Percentiles rank a stretch among this genome's conserved stretches.
phyloP scores from a whole-genome alignment of 345 rosid species.

The Gossypium sturtianum region DNA sequence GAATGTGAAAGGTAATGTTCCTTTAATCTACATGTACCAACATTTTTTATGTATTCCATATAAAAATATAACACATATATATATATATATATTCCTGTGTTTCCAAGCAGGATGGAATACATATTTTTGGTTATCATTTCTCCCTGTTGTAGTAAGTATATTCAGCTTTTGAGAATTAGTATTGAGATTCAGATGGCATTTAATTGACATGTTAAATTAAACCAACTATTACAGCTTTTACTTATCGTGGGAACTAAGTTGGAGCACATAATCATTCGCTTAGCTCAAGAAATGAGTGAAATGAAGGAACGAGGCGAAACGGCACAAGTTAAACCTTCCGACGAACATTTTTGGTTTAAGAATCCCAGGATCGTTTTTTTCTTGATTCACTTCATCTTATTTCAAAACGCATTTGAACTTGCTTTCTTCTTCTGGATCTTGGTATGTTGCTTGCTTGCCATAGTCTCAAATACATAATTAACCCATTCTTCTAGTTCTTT shows the following conservation, averaged over 20 bases:
- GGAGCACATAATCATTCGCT: conserved; percentile 52
- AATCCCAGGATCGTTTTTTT: conserved; percentile 43
- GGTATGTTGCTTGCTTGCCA: conserved; percentile 27
- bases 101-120: conserved; percentile 72
- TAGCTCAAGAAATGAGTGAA: conserved; percentile 46
- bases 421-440: conserved; percentile 87
- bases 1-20: conserved; percentile 54
- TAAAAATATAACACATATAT: background rate
- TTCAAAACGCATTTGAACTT: conserved; percentile 80
- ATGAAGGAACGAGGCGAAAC: conserved; percentile 27
- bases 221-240: conserved; percentile 41
- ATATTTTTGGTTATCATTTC: conserved; percentile 78
- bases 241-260: conserved; percentile 79
- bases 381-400: conserved; percentile 78
- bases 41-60: background rate
- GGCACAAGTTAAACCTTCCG: conserved; percentile 55
- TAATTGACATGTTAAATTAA: background rate
- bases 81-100: background rate
- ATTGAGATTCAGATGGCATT: background rate
- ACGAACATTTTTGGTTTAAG: conserved; percentile 70
- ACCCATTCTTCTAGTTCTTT: background rate
- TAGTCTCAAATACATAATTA: background rate
- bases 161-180: background rate
- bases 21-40: background rate
- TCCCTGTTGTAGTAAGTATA: conserved; percentile 66